Percentiles rank a stretch among this genome's conserved stretches.
Evolutionary conservation across 257 asterid species (phyloP).

Genomic region (Solanum paucissectum): DNA sequence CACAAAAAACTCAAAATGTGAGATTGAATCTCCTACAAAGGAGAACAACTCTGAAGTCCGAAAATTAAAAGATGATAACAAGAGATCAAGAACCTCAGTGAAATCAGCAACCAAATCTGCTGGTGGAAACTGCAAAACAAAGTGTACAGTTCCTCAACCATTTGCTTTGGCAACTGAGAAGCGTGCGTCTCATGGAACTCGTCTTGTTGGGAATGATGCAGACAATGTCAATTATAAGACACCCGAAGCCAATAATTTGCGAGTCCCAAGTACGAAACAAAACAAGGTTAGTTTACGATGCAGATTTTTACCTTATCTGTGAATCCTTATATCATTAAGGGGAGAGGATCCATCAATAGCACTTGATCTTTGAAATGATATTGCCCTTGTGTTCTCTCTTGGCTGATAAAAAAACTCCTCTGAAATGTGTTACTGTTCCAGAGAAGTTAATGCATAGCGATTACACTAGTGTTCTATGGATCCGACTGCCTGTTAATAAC

Average conservation of each 20-base stretch:
- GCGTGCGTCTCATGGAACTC: slow-evolving; percentile 53
- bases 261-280: slow-evolving; percentile 19
- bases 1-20: slow-evolving; percentile 4
- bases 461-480: neutral
- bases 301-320: neutral
- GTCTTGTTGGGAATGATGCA: slow-evolving; percentile 33
- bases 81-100: slow-evolving; percentile 21
- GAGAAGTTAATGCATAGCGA: neutral
- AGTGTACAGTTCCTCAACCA: slow-evolving; percentile 75
- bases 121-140: slow-evolving; percentile 48
- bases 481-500: neutral
- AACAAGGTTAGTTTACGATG: slow-evolving; percentile 25
- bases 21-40: slow-evolving; percentile 7
- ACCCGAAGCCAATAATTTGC: slow-evolving; percentile 14
- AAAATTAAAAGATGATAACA: slow-evolving; percentile 19
- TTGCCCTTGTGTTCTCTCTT: neutral
- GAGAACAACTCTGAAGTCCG: slow-evolving; percentile 17
- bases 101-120: slow-evolving; percentile 30
- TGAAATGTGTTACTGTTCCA: neutral
- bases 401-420: neutral
- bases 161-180: slow-evolving; percentile 84
- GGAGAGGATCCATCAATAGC: neutral
- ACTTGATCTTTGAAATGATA: neutral
- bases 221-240: slow-evolving; percentile 19
- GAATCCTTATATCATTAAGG: neutral